Conservation (phyloP, 2,329 filamentous ascomycete species). For the Sclerotinia nivalis region DNA sequence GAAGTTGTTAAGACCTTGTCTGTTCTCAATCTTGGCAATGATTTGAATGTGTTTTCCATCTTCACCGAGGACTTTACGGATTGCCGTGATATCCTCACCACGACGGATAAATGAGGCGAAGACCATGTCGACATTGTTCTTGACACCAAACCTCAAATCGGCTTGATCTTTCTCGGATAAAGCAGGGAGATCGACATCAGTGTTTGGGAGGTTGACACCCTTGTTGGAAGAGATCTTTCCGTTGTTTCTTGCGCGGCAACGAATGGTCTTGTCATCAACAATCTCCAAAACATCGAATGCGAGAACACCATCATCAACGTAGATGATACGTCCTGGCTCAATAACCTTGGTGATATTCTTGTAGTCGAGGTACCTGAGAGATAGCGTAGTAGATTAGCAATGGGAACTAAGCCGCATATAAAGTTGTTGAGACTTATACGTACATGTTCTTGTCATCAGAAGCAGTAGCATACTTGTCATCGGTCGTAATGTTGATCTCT, state of each 20-base stretch:
- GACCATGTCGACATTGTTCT: conserved; percentile 99
- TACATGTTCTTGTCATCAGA: conserved; percentile 94
- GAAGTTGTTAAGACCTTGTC: conserved; percentile 99
- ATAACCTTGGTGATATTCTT: conserved; percentile 99
- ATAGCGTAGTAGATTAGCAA: conserved; percentile 2
- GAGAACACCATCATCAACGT: conserved; percentile 96
- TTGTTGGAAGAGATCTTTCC: conserved; percentile 98
- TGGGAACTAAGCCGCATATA: background rate
- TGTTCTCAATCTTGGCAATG: conserved; percentile 99
- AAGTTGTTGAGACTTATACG: conserved; percentile 41
- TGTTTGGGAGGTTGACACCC: conserved; percentile 98
- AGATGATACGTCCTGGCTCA: conserved; percentile 85
- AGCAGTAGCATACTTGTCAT: conserved; percentile 82
- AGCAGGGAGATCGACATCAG: conserved; percentile 95
- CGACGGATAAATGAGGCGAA: conserved; percentile 98
- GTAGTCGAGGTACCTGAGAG: conserved; percentile 87
- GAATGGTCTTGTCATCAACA: conserved; percentile 84
- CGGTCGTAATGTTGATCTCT: conserved; percentile 93
- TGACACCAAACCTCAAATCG: conserved; percentile 92
- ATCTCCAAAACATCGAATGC: conserved; percentile 92
- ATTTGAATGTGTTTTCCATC: conserved; percentile 97
- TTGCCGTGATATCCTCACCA: conserved; percentile 87
- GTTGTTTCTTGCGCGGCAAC: conserved; percentile 89
- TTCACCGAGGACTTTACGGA: conserved; percentile 86
- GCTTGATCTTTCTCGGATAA: conserved; percentile 97